Conservation (phyloP, 108 stramenopile species). For the Cylindrotheca fusiformis region DNA sequence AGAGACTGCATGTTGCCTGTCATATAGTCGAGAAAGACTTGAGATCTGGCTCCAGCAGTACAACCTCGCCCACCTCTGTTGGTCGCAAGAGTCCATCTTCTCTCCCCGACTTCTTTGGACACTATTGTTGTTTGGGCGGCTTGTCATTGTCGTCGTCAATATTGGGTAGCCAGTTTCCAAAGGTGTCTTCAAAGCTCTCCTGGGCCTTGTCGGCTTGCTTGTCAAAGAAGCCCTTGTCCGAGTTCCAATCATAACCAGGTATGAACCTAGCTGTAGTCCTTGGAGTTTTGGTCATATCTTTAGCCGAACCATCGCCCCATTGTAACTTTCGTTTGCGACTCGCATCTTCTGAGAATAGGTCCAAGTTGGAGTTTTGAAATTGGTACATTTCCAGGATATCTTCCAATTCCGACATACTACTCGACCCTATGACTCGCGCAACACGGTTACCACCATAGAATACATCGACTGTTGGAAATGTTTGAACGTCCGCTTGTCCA, state of each 20-base stretch:
- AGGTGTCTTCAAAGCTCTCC: conserved; percentile 54
- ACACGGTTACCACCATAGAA: conserved; percentile 61
- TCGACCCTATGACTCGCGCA: conserved; percentile 50
- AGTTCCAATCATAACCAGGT: conserved; percentile 69
- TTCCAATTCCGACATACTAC: conserved; percentile 39
- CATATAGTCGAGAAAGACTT: no score
- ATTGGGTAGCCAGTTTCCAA: conserved; percentile 67
- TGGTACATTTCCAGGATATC: conserved; percentile 50
- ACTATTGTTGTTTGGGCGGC: background rate
- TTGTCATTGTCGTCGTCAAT: conserved; percentile 46
- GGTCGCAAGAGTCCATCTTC: no score
- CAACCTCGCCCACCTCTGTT: no score
- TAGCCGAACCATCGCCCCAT: conserved; percentile 43
- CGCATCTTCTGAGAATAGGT: conserved; percentile 60
- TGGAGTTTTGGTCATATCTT: conserved; percentile 32
- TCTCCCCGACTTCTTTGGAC: no score
- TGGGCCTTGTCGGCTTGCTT: conserved; percentile 47
- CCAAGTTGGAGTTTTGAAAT: conserved; percentile 55
- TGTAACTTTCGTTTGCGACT: conserved; percentile 19
- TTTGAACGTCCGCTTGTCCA: conserved; percentile 36
- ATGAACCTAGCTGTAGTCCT: conserved; percentile 61
- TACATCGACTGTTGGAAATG: conserved; percentile 39
- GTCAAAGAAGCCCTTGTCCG: conserved; percentile 57
- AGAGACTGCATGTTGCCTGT: no score
- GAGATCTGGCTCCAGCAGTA: no score